phyloP scores from a whole-genome alignment of 768 basidiomycete species.

The Tylopilus subfusipes region DNA sequence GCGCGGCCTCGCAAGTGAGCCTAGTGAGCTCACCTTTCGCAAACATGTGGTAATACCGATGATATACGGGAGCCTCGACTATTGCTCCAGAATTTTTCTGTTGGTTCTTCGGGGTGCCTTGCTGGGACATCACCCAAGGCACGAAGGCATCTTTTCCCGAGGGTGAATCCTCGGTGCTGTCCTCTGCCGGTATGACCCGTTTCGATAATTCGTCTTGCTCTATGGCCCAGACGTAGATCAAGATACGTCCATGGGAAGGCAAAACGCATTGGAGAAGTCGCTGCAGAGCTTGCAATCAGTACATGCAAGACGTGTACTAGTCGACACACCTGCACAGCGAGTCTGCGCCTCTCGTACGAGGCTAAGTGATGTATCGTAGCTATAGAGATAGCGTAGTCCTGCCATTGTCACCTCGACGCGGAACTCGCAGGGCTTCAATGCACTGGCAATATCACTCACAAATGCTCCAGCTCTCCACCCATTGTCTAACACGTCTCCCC shows the following conservation, averaged over 20 bases:
- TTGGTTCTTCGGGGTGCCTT: constrained; percentile 10
- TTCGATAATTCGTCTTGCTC: constrained; percentile 89
- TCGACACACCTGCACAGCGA: constrained; percentile 64
- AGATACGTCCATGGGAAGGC: constrained; percentile 64
- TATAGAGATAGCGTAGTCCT: constrained; percentile 97
- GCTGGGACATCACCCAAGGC: constrained; percentile 71
- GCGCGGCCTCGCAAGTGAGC: constrained; percentile 63
- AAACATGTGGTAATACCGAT: constrained; percentile 98
- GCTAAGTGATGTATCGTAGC: constrained; percentile 97
- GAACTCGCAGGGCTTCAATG: neutral
- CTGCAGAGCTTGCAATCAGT: constrained; percentile 32
- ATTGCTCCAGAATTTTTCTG: neutral
- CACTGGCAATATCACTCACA: constrained; percentile 50
- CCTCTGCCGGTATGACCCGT: constrained; percentile 49
- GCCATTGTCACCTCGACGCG: constrained; percentile 3
- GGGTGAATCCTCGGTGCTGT: neutral
- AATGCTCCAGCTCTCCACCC: constrained; percentile 79
- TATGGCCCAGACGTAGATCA: constrained; percentile 97
- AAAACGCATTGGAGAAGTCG: constrained; percentile 64
- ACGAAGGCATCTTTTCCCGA: constrained; percentile 82
- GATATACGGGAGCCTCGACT: constrained; percentile 45
- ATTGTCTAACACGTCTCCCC: constrained; percentile 70
- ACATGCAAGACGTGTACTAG: neutral
- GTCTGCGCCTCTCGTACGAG: constrained; percentile 65
- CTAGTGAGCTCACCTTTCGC: constrained; percentile 67